A percentile compares a stretch with the other conserved stretches of the same genome.
Evolutionary conservation across 768 basidiomycete genomes (phyloP).

Genomic region (Porphyrellus cyaneotinctus): DNA sequence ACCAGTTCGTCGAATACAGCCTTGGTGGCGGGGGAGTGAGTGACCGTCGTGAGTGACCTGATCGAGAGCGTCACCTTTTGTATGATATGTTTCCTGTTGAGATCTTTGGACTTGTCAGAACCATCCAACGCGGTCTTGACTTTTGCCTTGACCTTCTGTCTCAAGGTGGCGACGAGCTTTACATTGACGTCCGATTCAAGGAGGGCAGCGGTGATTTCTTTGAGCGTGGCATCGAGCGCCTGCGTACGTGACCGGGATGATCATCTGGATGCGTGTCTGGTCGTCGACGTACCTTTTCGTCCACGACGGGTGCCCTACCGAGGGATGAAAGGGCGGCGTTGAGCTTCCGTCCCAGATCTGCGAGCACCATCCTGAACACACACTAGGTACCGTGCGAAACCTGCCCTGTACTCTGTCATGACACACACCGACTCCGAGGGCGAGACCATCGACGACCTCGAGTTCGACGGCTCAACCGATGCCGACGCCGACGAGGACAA

Average conservation of each 20-base stretch:
- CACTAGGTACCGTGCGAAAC: slow-evolving; percentile 29
- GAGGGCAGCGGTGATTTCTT: slow-evolving; percentile 91
- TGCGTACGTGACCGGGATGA: slow-evolving; percentile 30
- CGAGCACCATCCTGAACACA: slow-evolving; percentile 75
- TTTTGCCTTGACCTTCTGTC: slow-evolving; percentile 87
- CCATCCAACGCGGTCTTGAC: slow-evolving; percentile 78
- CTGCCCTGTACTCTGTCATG: slow-evolving; percentile 38
- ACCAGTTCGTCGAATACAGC: slow-evolving; percentile 97
- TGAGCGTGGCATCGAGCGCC: slow-evolving; percentile 92
- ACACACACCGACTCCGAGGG: slow-evolving; percentile 60
- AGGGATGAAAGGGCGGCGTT: slow-evolving; percentile 91
- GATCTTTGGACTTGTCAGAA: slow-evolving; percentile 71
- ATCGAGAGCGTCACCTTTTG: slow-evolving; percentile 63
- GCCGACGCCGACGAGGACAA: slow-evolving; percentile 44
- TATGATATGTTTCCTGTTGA: slow-evolving; percentile 80
- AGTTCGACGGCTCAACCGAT: slow-evolving; percentile 46
- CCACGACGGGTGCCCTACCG: slow-evolving; percentile 79
- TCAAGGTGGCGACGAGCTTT: slow-evolving; percentile 83
- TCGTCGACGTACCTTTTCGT: slow-evolving; percentile 69
- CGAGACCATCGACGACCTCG: slow-evolving; percentile 55
- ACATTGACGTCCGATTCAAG: slow-evolving; percentile 98
- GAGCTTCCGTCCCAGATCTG: slow-evolving; percentile 90
- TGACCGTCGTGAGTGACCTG: neutral
- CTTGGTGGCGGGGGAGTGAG: slow-evolving; percentile 40
- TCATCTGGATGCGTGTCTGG: neutral